Evolutionary conservation across 2,329 filamentous ascomycete genomes (phyloP).

Genomic region (Aspergillus clavatus): DNA sequence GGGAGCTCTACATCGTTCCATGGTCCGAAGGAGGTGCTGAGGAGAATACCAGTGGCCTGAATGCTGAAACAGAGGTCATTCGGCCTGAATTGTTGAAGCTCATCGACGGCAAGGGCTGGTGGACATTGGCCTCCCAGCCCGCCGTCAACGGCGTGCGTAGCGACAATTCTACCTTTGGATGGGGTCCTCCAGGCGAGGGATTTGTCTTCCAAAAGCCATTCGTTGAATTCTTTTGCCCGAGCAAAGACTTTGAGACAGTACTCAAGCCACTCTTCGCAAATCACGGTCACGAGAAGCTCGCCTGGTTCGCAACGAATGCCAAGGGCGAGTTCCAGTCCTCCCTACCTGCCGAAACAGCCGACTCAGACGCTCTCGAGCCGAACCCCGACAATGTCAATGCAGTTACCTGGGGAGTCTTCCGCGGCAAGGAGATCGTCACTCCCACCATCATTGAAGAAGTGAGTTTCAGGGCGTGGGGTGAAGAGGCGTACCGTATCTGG

Average conservation of each 20-base stretch:
- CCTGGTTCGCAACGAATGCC: constrained; percentile 82
- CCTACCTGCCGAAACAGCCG: constrained; percentile 23
- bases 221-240: constrained; percentile 88
- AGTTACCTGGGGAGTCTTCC: constrained; percentile 95
- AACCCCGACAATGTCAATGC: constrained; percentile 68
- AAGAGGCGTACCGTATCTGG: constrained; percentile 96
- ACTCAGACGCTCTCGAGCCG: constrained; percentile 31
- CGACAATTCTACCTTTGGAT: constrained; percentile 75
- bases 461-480: constrained; percentile 87
- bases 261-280: constrained; percentile 60
- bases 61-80: constrained; percentile 77
- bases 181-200: constrained; percentile 78
- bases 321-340: constrained; percentile 71
- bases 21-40: constrained; percentile 81
- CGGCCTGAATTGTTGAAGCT: constrained; percentile 67
- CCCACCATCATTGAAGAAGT: constrained; percentile 96
- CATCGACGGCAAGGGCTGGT: constrained; percentile 77
- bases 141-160: constrained; percentile 82
- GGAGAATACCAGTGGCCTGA: constrained; percentile 39
- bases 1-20: constrained; percentile 74
- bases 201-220: constrained; percentile 99
- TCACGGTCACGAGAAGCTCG: constrained; percentile 62
- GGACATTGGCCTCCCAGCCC: constrained; percentile 93
- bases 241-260: constrained; percentile 60
- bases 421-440: constrained; percentile 90